phyloP scores from a whole-genome alignment of 306 rosid genomes.

The Senna tora region DNA sequence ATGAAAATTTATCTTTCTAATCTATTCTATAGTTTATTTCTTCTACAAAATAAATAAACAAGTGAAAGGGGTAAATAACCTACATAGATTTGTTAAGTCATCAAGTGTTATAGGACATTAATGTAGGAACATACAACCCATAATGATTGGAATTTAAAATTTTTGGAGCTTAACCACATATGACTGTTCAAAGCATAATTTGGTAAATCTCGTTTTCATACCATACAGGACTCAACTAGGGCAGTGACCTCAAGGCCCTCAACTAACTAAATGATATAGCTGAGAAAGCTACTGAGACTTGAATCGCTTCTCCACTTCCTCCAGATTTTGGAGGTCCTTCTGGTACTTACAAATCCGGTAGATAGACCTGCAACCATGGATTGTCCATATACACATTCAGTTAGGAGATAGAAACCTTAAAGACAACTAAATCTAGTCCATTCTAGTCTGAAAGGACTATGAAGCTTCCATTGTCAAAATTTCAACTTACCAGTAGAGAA shows the following conservation, averaged over 20 bases:
- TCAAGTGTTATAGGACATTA: conserved; percentile 1
- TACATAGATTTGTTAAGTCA: too few species aligned
- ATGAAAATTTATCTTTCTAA: neutral
- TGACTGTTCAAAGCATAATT: conserved; percentile 2
- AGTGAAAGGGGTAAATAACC: too few species aligned
- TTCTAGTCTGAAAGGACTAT: conserved; percentile 11
- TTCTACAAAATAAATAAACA: too few species aligned
- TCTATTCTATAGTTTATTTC: neutral
- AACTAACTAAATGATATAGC: conserved; percentile 25
- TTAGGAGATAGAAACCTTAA: conserved; percentile 13
- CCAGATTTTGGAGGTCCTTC: conserved; percentile 78
- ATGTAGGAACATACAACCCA: conserved; percentile 30
- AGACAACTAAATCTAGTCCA: conserved; percentile 15
- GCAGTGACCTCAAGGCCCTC: conserved; percentile 2
- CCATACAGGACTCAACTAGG: conserved; percentile 41
- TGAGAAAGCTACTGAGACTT: conserved; percentile 60
- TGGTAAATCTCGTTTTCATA: conserved; percentile 14
- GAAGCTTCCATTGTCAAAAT: neutral
- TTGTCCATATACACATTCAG: conserved; percentile 29
- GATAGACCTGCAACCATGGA: conserved; percentile 60
- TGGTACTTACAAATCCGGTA: conserved; percentile 70
- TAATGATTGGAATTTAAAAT: conserved; percentile 25
- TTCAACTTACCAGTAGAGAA: conserved; percentile 83
- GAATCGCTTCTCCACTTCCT: conserved; percentile 86
- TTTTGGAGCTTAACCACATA: conserved; percentile 11